Conservation (phyloP, 129 eudicot species). For the Artemisia tridentata region DNA sequence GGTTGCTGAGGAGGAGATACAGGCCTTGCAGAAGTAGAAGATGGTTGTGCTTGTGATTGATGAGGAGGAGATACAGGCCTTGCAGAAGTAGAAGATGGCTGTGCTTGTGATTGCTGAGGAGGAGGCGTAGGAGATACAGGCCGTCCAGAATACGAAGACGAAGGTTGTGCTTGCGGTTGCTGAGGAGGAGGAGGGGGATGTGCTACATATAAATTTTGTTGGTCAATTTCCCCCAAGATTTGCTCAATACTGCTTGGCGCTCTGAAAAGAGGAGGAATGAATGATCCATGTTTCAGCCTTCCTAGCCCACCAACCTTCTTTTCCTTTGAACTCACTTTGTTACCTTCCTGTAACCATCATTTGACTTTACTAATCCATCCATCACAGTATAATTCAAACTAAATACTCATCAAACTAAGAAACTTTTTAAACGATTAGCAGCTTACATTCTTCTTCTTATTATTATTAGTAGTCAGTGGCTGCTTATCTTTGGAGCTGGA, state of each 20-base stretch:
- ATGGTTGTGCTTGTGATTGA: not conserved
- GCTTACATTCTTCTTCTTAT: not conserved
- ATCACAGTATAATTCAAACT: not conserved
- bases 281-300: conserved; percentile 43
- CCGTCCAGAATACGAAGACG: no score
- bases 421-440: not conserved
- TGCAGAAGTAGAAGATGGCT: conserved; percentile 15
- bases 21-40: conserved; percentile 1
- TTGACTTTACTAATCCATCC: not conserved
- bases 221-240: conserved; percentile 76
- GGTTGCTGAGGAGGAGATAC: not conserved
- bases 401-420: not conserved
- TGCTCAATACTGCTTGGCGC: conserved; percentile 96
- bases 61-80: conserved; percentile 27
- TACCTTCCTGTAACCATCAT: conserved; percentile 40
- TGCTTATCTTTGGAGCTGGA: conserved; percentile 54
- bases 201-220: conserved; percentile 40
- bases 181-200: conserved; percentile 19
- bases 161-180: not conserved
- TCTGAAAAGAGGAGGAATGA: conserved; percentile 73
- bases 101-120: conserved; percentile 16
- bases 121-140: no score
- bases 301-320: conserved; percentile 44
- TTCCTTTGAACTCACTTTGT: conserved; percentile 46
- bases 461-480: not conserved